These are phyloP conservation scores for Diospyros kaki DNA, from an alignment of 148 eudicot genomes.

Conservation along the genomic window DNA sequence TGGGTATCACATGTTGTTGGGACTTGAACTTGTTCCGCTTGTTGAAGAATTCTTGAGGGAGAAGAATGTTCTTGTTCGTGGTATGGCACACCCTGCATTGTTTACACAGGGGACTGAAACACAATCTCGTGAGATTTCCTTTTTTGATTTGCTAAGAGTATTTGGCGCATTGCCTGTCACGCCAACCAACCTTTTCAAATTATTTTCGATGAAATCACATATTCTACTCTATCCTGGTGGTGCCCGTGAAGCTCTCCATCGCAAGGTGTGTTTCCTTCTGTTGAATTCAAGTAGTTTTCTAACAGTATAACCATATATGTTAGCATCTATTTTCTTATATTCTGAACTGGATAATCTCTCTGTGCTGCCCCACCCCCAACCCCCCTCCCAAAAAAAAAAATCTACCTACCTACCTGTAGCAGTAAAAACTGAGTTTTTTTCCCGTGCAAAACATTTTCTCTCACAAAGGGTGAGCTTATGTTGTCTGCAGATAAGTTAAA, in stretches of 20 bases:
- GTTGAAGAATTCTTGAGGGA: slow-evolving; percentile 56
- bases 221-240: slow-evolving; percentile 92
- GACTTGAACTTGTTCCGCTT: slow-evolving; percentile 61
- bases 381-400: too few species aligned
- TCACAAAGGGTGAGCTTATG: not conserved
- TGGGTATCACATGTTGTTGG: slow-evolving; percentile 95
- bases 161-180: slow-evolving; percentile 82
- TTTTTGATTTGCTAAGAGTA: slow-evolving; percentile 43
- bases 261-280: slow-evolving; percentile 41
- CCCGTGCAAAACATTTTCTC: not conserved
- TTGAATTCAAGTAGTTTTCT: not conserved
- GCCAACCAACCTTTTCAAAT: slow-evolving; percentile 62
- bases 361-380: too few species aligned
- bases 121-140: slow-evolving; percentile 32
- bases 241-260: slow-evolving; percentile 95
- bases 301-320: not conserved
- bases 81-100: slow-evolving; percentile 76
- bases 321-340: not conserved
- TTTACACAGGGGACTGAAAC: slow-evolving; percentile 23
- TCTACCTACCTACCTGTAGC: too few species aligned
- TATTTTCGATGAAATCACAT: slow-evolving; percentile 60
- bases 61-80: slow-evolving; percentile 65
- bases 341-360: not conserved
- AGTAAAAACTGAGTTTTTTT: too few species aligned
- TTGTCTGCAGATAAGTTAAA: not conserved